Conservation (phyloP, 1,139 yeast genomes). For the Kodamaea fungicola region DNA sequence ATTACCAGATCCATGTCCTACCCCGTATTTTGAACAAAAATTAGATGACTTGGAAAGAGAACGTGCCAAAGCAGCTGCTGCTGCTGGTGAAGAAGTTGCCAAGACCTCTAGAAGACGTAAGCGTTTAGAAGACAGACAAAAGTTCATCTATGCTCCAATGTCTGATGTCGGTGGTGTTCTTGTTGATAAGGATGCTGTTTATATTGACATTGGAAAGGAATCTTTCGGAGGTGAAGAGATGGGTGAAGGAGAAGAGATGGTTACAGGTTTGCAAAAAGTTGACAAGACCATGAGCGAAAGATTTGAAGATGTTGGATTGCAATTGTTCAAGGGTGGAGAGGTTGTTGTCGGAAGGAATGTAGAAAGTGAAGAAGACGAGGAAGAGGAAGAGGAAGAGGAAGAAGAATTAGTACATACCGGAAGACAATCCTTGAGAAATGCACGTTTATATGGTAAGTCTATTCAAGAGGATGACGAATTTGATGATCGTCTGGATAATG, state of each 20-base stretch:
- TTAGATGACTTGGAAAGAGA: slow-evolving; percentile 78
- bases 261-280: slow-evolving; percentile 74
- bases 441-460: slow-evolving; percentile 57
- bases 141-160: slow-evolving; percentile 97
- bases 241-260: slow-evolving; percentile 81
- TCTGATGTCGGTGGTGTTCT: slow-evolving; percentile 97
- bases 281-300: slow-evolving; percentile 61
- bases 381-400: slow-evolving; percentile 33
- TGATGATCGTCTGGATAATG: slow-evolving; percentile 30
- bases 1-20: slow-evolving; percentile 97
- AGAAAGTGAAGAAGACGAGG: slow-evolving; percentile 35
- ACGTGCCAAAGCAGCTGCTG: slow-evolving; percentile 60
- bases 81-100: slow-evolving; percentile 51
- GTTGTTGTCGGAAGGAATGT: slow-evolving; percentile 34
- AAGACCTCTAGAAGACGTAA: slow-evolving; percentile 70
- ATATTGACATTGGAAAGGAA: slow-evolving; percentile 78
- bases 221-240: slow-evolving; percentile 55
- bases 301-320: slow-evolving; percentile 64
- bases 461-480: slow-evolving; percentile 49
- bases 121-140: slow-evolving; percentile 89
- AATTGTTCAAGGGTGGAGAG: slow-evolving; percentile 61
- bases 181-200: slow-evolving; percentile 96
- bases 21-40: slow-evolving; percentile 86
- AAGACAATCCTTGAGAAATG: slow-evolving; percentile 56
- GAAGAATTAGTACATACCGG: slow-evolving; percentile 45